A percentile compares a stretch with the other conserved stretches of the same genome.
phyloP scores from a whole-genome alignment of 1,284 basidiomycete genomes.

The Xerocomus amazonicus region DNA sequence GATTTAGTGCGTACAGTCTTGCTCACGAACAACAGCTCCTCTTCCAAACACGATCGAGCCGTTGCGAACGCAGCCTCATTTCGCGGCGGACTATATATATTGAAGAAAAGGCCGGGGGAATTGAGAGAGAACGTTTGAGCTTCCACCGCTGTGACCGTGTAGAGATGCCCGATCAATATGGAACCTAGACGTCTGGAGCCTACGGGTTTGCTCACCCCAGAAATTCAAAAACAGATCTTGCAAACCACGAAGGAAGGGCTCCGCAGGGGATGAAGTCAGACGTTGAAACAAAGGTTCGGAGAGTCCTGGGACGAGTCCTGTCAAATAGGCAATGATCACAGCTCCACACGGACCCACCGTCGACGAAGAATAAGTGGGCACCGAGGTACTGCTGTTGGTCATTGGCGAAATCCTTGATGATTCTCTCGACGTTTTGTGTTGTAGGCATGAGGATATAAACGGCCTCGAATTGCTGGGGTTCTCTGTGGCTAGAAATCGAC shows the following conservation, averaged over 20 bases:
- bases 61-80: constrained; percentile 58
- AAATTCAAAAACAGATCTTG: constrained; percentile 89
- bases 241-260: constrained; percentile 65
- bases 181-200: background rate
- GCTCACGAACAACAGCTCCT: constrained; percentile 75
- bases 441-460: constrained; percentile 96
- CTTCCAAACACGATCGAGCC: constrained; percentile 68
- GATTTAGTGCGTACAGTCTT: constrained; percentile 49
- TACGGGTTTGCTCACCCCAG: constrained; percentile 54
- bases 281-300: constrained; percentile 73
- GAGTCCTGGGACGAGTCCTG: constrained; percentile 45
- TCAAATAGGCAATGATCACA: constrained; percentile 2
- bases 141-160: constrained; percentile 63
- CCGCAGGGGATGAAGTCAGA: constrained; percentile 68
- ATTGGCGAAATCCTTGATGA: constrained; percentile 81
- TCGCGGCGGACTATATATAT: constrained; percentile 79
- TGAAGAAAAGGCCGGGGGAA: constrained; percentile 78
- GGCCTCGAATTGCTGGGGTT: constrained; percentile 83
- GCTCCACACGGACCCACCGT: constrained; percentile 51
- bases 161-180: constrained; percentile 11
- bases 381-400: constrained; percentile 75
- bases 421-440: constrained; percentile 86
- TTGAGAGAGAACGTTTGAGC: constrained; percentile 79
- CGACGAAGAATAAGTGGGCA: constrained; percentile 94
- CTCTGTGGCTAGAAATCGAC: constrained; percentile 68